phyloP scores from a whole-genome alignment of 1,139 yeast genomes.

The Pichia sp. region DNA sequence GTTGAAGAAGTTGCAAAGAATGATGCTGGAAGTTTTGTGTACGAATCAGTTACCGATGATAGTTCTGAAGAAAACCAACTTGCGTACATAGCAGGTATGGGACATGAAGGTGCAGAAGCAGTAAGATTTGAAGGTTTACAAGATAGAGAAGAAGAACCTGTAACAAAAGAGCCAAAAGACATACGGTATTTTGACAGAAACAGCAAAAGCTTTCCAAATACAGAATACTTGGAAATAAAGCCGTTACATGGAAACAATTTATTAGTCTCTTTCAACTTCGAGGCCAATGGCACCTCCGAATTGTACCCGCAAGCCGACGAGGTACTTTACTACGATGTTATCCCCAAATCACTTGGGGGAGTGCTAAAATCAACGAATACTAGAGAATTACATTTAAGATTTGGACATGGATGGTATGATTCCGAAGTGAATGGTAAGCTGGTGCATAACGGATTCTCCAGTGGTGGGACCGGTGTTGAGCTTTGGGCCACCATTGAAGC shows the following conservation, averaged over 20 bases:
- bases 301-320: conserved; percentile 30
- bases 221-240: conserved; percentile 55
- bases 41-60: too few relatives aligned
- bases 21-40: too few relatives aligned
- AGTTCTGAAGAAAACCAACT: too few relatives aligned
- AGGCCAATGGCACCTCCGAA: conserved; percentile 48
- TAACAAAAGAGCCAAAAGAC: not conserved
- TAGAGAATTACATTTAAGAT: conserved; percentile 74
- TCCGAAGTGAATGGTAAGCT: conserved; percentile 80
- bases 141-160: not conserved
- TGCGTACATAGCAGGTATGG: not conserved
- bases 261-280: conserved; percentile 65
- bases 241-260: conserved; percentile 72
- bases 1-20: too few relatives aligned
- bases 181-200: conserved; percentile 10
- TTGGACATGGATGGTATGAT: conserved; percentile 97
- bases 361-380: conserved; percentile 63
- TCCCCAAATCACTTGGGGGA: conserved; percentile 82
- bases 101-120: not conserved
- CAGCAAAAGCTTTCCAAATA: conserved; percentile 39
- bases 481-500: conserved; percentile 85
- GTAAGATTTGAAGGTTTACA: not conserved
- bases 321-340: conserved; percentile 59
- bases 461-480: conserved; percentile 97
- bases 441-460: conserved; percentile 63